These are phyloP conservation scores for Corinectria fuckeliana DNA, from an alignment of 2,329 filamentous ascomycete species.

Conservation along the genomic window DNA sequence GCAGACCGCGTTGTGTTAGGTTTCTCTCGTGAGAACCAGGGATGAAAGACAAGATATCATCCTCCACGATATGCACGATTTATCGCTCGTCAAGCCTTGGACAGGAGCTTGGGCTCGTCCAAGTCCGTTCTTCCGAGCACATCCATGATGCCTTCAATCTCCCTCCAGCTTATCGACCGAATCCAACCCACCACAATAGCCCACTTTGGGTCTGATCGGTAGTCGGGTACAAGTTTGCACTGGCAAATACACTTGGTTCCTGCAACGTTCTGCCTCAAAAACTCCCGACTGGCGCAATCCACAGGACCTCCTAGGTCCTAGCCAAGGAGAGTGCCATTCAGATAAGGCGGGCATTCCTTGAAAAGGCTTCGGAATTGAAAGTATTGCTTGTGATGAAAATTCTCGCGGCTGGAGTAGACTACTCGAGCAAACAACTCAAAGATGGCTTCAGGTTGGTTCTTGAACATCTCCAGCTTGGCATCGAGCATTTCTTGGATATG, in stretches of 20 bases:
- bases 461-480: conserved; percentile 46
- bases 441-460: conserved; percentile 47
- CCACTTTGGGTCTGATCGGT: conserved; percentile 33
- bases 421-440: conserved; percentile 72
- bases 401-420: conserved; percentile 61
- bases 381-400: conserved; percentile 57
- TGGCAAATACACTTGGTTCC: conserved; percentile 42
- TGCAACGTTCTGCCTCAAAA: conserved; percentile 27
- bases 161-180: conserved; percentile 38
- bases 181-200: conserved; percentile 37
- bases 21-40: neutral
- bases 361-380: conserved; percentile 71
- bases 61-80: neutral
- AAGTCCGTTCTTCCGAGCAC: conserved; percentile 39
- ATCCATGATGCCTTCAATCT: conserved; percentile 36
- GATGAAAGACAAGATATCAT: neutral
- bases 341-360: conserved; percentile 61
- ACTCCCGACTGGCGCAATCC: conserved; percentile 34
- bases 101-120: conserved; percentile 21
- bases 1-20: neutral
- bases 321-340: conserved; percentile 38
- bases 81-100: neutral
- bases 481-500: conserved; percentile 66
- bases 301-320: conserved; percentile 38
- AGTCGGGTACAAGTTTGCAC: conserved; percentile 37